Conservation (phyloP, 805 yeast genomes). For the Nakazawaea wickerhamii region DNA sequence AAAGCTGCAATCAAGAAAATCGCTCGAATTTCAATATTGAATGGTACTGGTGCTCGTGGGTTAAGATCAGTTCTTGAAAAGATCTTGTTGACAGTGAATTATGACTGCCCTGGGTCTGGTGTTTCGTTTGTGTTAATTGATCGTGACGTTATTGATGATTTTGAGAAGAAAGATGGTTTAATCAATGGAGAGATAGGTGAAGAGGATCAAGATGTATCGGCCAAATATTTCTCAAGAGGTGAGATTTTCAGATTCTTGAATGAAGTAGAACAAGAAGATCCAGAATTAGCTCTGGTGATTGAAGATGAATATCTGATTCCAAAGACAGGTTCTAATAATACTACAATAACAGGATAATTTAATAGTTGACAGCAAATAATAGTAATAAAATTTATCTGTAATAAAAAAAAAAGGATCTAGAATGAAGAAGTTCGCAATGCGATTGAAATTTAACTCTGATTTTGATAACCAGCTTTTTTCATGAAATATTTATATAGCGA, state of each 20-base stretch:
- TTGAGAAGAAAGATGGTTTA: slow-evolving; percentile 28
- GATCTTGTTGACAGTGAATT: slow-evolving; percentile 44
- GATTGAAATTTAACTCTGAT: too few species aligned
- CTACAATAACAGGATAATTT: slow-evolving; percentile 6
- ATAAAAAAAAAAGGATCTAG: too few species aligned
- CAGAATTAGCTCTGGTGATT: slow-evolving; percentile 27
- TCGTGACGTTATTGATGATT: slow-evolving; percentile 35
- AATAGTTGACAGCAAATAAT: background rate
- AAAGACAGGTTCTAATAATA: slow-evolving; percentile 7
- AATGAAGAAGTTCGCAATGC: too few species aligned
- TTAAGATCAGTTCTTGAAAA: slow-evolving; percentile 50
- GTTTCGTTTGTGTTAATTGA: slow-evolving; percentile 45
- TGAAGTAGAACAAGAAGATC: slow-evolving; percentile 39
- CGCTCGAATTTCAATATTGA: slow-evolving; percentile 42
- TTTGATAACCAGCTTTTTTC: too few species aligned
- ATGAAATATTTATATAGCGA: too few species aligned
- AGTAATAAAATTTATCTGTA: too few species aligned
- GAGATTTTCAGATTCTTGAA: slow-evolving; percentile 35
- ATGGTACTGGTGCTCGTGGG: slow-evolving; percentile 61
- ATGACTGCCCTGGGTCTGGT: slow-evolving; percentile 56
- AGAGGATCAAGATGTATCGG: slow-evolving; percentile 19
- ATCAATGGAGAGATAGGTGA: slow-evolving; percentile 6
- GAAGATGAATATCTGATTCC: slow-evolving; percentile 27
- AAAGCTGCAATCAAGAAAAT: slow-evolving; percentile 40
- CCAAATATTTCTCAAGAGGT: slow-evolving; percentile 40